Percentiles rank a stretch among this genome's conserved stretches.
Conservation (phyloP, 345 rosid species). For the Bruguiera gymnorhiza region DNA sequence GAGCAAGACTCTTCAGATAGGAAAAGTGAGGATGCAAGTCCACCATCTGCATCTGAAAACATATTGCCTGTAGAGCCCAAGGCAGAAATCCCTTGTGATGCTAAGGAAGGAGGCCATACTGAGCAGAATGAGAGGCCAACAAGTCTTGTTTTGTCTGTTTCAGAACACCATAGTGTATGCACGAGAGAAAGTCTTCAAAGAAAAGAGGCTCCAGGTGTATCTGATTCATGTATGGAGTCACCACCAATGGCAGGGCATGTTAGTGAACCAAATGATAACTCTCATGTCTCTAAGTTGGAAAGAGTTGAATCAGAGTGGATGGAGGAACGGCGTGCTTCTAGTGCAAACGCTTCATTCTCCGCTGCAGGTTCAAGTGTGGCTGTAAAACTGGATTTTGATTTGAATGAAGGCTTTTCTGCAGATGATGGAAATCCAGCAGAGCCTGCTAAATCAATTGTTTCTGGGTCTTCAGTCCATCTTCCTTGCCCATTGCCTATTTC, state of each 20-base stretch:
- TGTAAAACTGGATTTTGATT: constrained; percentile 69
- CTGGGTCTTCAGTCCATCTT: constrained; percentile 41
- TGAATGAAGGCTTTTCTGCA: constrained; percentile 69
- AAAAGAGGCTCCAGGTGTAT: constrained; percentile 3
- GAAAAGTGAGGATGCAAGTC: neutral
- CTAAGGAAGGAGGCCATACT: neutral
- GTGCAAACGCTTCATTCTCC: constrained; percentile 24
- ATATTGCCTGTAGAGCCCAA: constrained; percentile 29
- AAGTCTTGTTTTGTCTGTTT: constrained; percentile 18
- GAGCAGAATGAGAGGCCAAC: neutral
- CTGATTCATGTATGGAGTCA: neutral
- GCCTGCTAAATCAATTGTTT: constrained; percentile 32
- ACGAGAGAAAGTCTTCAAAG: constrained; percentile 18
- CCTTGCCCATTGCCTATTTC: constrained; percentile 38
- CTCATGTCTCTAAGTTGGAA: constrained; percentile 36
- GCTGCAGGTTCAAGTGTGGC: constrained; percentile 38
- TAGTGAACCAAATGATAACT: neutral
- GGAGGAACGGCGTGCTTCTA: constrained; percentile 27
- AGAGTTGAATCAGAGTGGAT: constrained; percentile 39
- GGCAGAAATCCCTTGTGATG: constrained; percentile 17
- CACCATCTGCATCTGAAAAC: neutral
- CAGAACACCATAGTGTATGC: constrained; percentile 29
- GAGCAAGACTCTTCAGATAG: neutral
- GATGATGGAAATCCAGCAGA: constrained; percentile 58
- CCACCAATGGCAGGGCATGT: neutral